A percentile compares a stretch with the other conserved stretches of the same genome.
These are phyloP conservation scores for Thraustochytrium striatum DNA, from an alignment of 352 stramenopile genomes.

Conservation along the genomic window DNA sequence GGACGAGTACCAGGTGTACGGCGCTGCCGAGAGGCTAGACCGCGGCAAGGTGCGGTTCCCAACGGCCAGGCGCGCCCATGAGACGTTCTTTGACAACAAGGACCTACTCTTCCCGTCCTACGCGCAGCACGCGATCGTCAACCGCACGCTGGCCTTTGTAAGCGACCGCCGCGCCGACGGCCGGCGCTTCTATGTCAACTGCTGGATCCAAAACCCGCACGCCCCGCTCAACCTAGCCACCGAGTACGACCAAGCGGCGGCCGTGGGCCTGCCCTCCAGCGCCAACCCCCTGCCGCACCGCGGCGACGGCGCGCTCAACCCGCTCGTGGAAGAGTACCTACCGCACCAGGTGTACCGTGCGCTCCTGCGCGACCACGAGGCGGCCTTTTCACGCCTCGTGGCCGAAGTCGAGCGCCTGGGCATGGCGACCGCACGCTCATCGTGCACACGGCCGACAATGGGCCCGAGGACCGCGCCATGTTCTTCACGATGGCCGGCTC, in stretches of 20 bases:
- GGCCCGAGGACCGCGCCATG: conserved; percentile 13
- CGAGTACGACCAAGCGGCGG: conserved; percentile 24
- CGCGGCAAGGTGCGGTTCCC: background rate
- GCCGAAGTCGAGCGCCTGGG: background rate
- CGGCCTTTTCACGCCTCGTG: background rate
- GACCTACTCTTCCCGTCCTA: conserved; percentile 29
- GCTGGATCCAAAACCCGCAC: conserved; percentile 32
- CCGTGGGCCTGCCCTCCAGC: background rate
- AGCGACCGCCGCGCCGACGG: background rate
- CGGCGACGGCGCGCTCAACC: background rate
- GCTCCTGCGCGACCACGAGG: conserved; percentile 15
- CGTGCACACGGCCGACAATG: conserved; percentile 32
- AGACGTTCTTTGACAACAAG: conserved; percentile 17
- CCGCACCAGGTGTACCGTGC: conserved; percentile 39
- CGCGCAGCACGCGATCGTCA: conserved; percentile 5
- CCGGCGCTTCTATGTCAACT: background rate
- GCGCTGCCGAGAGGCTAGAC: background rate
- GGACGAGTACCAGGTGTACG: conserved; percentile 41
- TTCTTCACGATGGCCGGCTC: conserved; percentile 20
- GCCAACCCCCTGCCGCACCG: conserved; percentile 17
- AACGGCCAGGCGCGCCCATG: background rate
- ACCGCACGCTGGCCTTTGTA: conserved; percentile 13
- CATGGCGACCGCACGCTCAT: conserved; percentile 5
- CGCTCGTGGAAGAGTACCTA: background rate
- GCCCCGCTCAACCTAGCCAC: conserved; percentile 10